These are phyloP conservation scores for Ceratocystis cubensis DNA, from an alignment of 2,329 filamentous ascomycete genomes.

Conservation along the genomic window DNA sequence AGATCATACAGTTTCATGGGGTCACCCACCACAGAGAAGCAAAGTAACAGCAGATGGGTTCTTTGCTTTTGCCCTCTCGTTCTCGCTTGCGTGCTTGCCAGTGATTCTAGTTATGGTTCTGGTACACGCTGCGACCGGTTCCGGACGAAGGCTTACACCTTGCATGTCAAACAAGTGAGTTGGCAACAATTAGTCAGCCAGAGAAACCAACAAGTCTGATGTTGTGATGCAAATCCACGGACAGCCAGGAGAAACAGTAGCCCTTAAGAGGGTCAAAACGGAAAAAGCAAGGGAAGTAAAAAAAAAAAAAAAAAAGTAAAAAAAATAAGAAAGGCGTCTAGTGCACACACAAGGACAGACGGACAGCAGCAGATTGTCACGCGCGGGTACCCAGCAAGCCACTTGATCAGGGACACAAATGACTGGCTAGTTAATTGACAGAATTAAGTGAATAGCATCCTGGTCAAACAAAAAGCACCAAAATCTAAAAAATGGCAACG, in stretches of 20 bases:
- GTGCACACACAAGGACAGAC: no score
- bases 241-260: no score
- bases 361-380: no score
- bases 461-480: no score
- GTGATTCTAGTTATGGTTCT: no score
- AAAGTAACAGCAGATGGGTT: background rate
- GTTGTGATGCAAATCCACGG: no score
- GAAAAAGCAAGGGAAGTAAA: background rate
- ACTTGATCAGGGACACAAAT: background rate
- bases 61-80: no score
- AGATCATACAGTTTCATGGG: background rate
- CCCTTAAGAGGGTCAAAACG: background rate
- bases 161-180: background rate
- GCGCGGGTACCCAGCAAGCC: no score
- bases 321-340: no score
- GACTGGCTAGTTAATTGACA: background rate
- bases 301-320: background rate
- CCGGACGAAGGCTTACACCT: background rate
- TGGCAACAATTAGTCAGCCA: background rate
- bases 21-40: background rate
- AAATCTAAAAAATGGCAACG: no score
- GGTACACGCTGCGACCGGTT: background rate
- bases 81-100: no score
- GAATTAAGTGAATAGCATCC: background rate
- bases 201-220: background rate